phyloP scores from a whole-genome alignment of 257 asterid genomes.

The Solanum acaule region DNA sequence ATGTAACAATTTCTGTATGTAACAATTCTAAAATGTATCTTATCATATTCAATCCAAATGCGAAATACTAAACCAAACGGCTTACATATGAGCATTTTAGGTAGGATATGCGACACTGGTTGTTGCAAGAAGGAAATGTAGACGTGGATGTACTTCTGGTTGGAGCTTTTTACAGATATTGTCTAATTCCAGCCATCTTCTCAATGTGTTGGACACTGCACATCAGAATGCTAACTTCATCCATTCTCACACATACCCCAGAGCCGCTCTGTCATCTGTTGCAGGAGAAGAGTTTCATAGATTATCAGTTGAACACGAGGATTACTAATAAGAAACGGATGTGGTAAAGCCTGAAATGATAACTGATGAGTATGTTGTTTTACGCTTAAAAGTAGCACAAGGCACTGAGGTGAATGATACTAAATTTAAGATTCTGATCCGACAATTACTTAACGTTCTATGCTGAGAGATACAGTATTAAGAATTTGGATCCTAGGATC shows the following conservation, averaged over 20 bases:
- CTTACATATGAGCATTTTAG: neutral
- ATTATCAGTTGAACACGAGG: neutral
- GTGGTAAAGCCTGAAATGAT: neutral
- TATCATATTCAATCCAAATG: neutral
- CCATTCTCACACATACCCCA: neutral
- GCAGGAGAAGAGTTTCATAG: neutral
- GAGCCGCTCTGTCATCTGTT: neutral
- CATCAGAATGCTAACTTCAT: neutral
- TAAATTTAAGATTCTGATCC: neutral
- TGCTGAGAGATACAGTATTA: neutral
- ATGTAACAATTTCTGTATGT: neutral
- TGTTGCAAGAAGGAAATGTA: neutral
- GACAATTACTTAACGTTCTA: neutral
- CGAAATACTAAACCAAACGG: neutral
- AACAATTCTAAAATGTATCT: neutral
- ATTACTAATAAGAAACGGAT: neutral
- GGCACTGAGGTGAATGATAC: neutral
- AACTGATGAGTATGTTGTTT: neutral
- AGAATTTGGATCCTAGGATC: neutral
- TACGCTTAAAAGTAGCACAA: neutral
- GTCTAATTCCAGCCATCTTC: neutral
- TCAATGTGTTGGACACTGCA: neutral
- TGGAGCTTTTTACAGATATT: neutral
- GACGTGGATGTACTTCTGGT: neutral
- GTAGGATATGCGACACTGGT: neutral